Base-by-base conservation (phyloP, 495 filamentous ascomycete species). In the Thozetella sp. region DNA sequence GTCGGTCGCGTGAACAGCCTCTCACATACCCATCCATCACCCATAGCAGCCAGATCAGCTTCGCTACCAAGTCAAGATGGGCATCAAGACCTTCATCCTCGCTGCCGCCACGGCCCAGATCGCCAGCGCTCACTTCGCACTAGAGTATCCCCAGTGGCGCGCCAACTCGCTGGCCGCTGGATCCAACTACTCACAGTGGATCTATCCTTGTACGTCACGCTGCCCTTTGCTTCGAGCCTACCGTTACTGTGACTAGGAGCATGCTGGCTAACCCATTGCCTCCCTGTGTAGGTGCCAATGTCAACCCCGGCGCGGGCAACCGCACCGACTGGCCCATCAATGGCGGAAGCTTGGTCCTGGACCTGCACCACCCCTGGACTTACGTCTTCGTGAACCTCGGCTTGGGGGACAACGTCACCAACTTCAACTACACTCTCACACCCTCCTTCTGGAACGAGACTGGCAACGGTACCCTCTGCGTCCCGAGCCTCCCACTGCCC, bases 311-410 rank as follows among this genome's bases (percentile, higher is more conserved):
- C 22, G 68, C 56, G 57, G 69, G 64, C 51, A 87, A 88, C 71
- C 81, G 83, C 40, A 89, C 86, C 40, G 71, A 79, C 43, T 90
- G 87, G 87, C 84, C 85, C 3, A 62, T 86, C 4, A 69, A 62
- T 11, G 84, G 85, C 37, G 87, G 86, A 53, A 70, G 78, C n/a
- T 45, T 90, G 52, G 62, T 65, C 30, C 69, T 89, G 53, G 70
- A 77, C 23, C 77, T 82, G 22, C 70, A 73, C 66, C 87, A 89
- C 66, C 64, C 68, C 10, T 84, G 77, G 74, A 80, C 84, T 13
- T 84, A 87, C 60, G 69, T 86, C 30, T 88, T 80, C 68, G 67
- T 89, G 64, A 89, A 89, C 72, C 72, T 89, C 22, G 87, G 83
- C n/a, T 60, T 89, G 30, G 85, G 86, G 37, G 56, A 57, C 10